phyloP scores from a whole-genome alignment of 2,329 filamentous ascomycete species.

The Coniochaeta sp. region DNA sequence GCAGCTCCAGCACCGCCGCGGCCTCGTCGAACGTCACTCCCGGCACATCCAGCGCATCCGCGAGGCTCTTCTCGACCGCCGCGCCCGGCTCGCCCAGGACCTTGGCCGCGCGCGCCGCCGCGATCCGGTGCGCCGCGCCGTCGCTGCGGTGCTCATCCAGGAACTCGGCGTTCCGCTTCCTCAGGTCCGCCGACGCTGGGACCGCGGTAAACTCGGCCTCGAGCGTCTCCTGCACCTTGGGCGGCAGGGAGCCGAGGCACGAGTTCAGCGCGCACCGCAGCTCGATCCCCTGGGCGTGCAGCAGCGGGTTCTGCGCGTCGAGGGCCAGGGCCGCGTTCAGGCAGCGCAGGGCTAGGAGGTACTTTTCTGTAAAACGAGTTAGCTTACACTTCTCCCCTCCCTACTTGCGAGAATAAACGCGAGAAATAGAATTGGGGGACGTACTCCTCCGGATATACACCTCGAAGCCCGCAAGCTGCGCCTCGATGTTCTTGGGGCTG shows the following conservation, averaged over 20 bases:
- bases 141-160: conserved; percentile 52
- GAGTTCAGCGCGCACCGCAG: conserved; percentile 58
- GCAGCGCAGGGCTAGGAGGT: conserved; percentile 78
- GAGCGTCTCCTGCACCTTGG: conserved; percentile 62
- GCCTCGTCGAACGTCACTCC: conserved; percentile 42
- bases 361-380: conserved; percentile 57
- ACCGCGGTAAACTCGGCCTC: conserved; percentile 59
- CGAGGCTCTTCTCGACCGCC: conserved; percentile 46
- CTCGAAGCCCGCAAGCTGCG: conserved; percentile 82
- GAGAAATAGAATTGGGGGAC: conserved; percentile 23
- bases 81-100: conserved; percentile 43
- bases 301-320: conserved; percentile 59
- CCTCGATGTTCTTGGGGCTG: conserved; percentile 72
- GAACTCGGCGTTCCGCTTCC: conserved; percentile 61
- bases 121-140: conserved; percentile 55
- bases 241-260: conserved; percentile 50
- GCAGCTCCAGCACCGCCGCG: conserved; percentile 27
- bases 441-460: conserved; percentile 79
- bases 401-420: too few relatives aligned
- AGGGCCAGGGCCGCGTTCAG: conserved; percentile 66
- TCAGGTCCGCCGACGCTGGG: conserved; percentile 49
- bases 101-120: conserved; percentile 45
- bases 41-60: conserved; percentile 41
- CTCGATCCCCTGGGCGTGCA: conserved; percentile 67
- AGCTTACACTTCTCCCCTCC: conserved; percentile 4